phyloP scores from a whole-genome alignment of 2,329 filamentous ascomycete species.

The Verticillium tricorpus region DNA sequence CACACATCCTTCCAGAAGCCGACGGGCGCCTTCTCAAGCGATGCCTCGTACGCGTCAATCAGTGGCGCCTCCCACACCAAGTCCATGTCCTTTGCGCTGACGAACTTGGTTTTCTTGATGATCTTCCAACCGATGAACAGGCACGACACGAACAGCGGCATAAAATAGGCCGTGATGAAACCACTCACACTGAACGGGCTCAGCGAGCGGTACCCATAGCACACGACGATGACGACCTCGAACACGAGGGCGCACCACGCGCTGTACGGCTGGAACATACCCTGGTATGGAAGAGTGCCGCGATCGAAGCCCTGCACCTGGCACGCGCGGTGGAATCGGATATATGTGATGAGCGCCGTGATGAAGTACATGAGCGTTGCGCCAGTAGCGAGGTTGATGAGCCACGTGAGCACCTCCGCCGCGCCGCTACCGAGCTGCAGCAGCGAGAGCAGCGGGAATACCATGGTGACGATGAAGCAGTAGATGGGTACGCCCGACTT shows the following conservation, averaged over 20 bases:
- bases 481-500: conserved; percentile 25
- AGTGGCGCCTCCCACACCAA: conserved; percentile 54
- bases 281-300: conserved; percentile 60
- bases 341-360: conserved; percentile 42
- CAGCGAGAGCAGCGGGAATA: conserved; percentile 9
- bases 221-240: conserved; percentile 56
- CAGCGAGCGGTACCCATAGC: conserved; percentile 60
- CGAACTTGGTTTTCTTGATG: conserved; percentile 53
- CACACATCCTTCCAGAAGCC: not conserved
- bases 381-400: conserved; percentile 62
- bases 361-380: conserved; percentile 12
- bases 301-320: conserved; percentile 45
- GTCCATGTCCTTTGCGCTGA: conserved; percentile 51
- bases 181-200: conserved; percentile 55
- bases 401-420: conserved; percentile 63
- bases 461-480: conserved; percentile 11
- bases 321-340: conserved; percentile 60
- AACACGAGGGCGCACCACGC: conserved; percentile 52
- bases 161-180: conserved; percentile 62
- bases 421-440: conserved; percentile 32
- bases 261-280: conserved; percentile 62
- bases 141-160: conserved; percentile 54
- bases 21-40: not conserved
- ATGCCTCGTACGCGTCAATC: conserved; percentile 53
- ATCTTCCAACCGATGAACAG: conserved; percentile 56